phyloP scores from a whole-genome alignment of 140 eudicot species.

The Cichorium intybus region DNA sequence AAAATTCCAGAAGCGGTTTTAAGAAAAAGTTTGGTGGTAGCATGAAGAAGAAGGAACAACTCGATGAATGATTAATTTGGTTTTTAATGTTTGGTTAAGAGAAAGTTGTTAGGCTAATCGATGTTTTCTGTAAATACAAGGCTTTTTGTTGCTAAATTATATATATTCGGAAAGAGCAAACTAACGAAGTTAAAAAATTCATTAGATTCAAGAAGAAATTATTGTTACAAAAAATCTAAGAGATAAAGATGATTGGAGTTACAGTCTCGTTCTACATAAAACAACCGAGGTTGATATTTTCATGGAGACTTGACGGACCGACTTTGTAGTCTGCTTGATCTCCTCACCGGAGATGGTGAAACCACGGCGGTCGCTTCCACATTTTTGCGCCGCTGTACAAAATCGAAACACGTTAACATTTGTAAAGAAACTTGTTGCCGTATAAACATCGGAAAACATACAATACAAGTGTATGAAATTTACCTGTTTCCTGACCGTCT shows the following conservation, averaged over 20 bases:
- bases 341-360: slow-evolving; percentile 57
- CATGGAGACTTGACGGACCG: slow-evolving; percentile 54
- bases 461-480: neutral
- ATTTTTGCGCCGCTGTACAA: slow-evolving; percentile 39
- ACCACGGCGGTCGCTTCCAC: slow-evolving; percentile 22
- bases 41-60: slow-evolving; percentile 13
- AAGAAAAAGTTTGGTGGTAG: slow-evolving; percentile 7
- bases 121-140: slow-evolving; percentile 19
- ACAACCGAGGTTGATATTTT: slow-evolving; percentile 6
- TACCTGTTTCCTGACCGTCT: slow-evolving; percentile 48
- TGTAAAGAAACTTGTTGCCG: neutral
- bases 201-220: slow-evolving; percentile 10
- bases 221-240: neutral
- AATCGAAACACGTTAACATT: slow-evolving; percentile 6
- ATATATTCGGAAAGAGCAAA: neutral
- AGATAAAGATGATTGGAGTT: neutral
- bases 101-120: slow-evolving; percentile 6
- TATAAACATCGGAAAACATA: neutral
- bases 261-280: neutral
- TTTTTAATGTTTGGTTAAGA: neutral
- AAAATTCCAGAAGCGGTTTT: neutral
- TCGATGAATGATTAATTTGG: neutral
- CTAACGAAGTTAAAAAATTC: neutral
- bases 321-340: slow-evolving; percentile 62
- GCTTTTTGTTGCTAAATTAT: neutral